Conservation (phyloP, 1,284 basidiomycete genomes). For the Papiliotrema fonsecae region DNA sequence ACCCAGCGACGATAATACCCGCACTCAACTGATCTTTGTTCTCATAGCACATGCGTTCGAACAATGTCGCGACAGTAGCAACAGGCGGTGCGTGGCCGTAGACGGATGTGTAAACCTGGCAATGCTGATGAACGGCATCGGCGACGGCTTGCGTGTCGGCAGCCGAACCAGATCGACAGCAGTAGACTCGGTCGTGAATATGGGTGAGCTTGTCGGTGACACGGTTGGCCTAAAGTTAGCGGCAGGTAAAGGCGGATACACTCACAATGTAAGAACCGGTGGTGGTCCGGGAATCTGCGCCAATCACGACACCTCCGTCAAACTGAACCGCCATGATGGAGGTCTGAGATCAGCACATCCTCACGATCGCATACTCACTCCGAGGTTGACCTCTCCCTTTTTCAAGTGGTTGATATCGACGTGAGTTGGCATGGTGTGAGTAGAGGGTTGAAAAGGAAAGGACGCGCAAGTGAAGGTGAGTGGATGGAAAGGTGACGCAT, state of each 20-base stretch:
- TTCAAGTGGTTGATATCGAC: constrained; percentile 60
- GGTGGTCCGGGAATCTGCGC: constrained; percentile 94
- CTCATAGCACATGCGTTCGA: constrained; percentile 87
- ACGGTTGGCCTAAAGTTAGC: constrained; percentile 65
- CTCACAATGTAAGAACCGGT: constrained; percentile 92
- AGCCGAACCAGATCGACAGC: constrained; percentile 95
- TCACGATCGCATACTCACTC: constrained; percentile 57
- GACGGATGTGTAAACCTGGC: constrained; percentile 69
- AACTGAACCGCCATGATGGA: constrained; percentile 99
- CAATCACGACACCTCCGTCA: constrained; percentile 88
- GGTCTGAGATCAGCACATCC: constrained; percentile 57
- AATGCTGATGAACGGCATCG: constrained; percentile 81
- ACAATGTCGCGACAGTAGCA: constrained; percentile 72
- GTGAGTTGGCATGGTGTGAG: not conserved
- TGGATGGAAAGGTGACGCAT: too few relatives aligned
- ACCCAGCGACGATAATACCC: constrained; percentile 97
- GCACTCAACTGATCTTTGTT: constrained; percentile 88
- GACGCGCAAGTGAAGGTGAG: not conserved
- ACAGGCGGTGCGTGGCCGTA: constrained; percentile 70
- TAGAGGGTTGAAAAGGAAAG: not conserved
- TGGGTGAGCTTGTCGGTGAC: constrained; percentile 98
- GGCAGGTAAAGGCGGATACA: constrained; percentile 3
- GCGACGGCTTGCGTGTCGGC: constrained; percentile 98
- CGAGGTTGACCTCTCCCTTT: constrained; percentile 88
- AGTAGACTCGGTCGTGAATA: constrained; percentile 97